Evolutionary conservation across 2,329 filamentous ascomycete species (phyloP), one percentile per base, ranked within the genome.

Genomic region (Endocalyx cinctus): DNA sequence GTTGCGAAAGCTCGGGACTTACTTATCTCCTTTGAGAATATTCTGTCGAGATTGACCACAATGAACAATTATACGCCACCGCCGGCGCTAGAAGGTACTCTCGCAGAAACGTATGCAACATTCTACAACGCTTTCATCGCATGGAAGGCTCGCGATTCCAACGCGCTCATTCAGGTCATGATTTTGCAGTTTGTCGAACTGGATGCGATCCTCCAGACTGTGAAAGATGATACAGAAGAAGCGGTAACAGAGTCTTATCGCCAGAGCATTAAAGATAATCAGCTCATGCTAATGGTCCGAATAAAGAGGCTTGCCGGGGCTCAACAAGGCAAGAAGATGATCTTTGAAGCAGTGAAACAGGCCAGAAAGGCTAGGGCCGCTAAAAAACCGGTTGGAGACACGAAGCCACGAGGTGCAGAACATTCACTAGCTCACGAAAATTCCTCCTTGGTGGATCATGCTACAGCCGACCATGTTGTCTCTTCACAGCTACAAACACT

Each of bases 171-270:
- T 33, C 83, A 89, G 48, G 82, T 87, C 35, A 89, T 92, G 85
- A 71, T 90, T n/a, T 74, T 86, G 50, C 84, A 87, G 44, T 89
- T 90, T 57, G 84, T 89, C 13, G 85, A 88, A 53, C 72, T 92
- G 3, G 86, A 92, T 51, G 82, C 82, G 22, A 90, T 90, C 29
- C 84, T 84, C 70, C 83, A 88, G 53, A 85, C 82, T 3, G 84
- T 92, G 54, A 88, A 87, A 56, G 80, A 87, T 48, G 80, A 81
- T 33, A 84, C 79, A 1, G 79, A 85, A 29, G 79, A 82, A 25
- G 77, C 79, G 12, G 84, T 87, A 3, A 77, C 83, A 1, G 77
- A 77, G 13, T 77, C 87, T n/a, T 90, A 89, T 52, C 77, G 79
- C 22, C 74, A 87, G 49, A 87, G 85, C 39, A 88, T 90, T 43